Base-by-base conservation (phyloP, 148 eudicot genomes). In the Euryodendron excelsum region DNA sequence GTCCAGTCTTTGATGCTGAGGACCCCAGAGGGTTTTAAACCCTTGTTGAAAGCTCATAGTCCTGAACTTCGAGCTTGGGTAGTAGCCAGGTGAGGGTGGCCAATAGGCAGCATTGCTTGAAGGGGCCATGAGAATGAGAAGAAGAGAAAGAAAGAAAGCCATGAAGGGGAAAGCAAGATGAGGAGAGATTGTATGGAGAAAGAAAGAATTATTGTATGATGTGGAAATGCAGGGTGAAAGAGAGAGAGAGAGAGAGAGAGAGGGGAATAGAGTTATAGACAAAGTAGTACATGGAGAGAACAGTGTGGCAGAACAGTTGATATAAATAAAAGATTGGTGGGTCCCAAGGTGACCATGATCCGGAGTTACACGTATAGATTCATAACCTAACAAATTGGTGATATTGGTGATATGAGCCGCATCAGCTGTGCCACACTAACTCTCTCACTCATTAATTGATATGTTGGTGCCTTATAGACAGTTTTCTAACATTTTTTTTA, bases 71-170 rank as follows among this genome's bases (percentile, higher is more conserved):
- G 87, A 74, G 74, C 96, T 95, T 61, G 97, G 96, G 81, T 78
- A 90, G 78, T 83, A 93, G 3, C 96, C 99, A 3, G 99, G 99
- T 6, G 91, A 85, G 5, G 97, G 96, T 70, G 94, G 97, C 89
- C 97, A 83, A 41, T 82, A 50, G 63, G 66, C 90, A 68, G 76
- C 86, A 83, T 82, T 80, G 87, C 81, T 61, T 74, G 76, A 30
- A 64, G 80, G 69, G 37, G 62, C 36, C 58, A 84, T 39, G 41
- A 88, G 73, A 48, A 83, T 48, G 36, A 84, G 10, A 21, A 77
- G 63, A 39, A 69, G 72, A 30, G 83, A 37, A 5, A 82, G 25
- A 52, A 79, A 73, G 61, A 73, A 58, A 65, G 82, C 83, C 87
- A 87, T 90, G 52, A 36, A 48, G 12, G 76, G 47, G 64, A 62